phyloP scores from a whole-genome alignment of 768 basidiomycete species.

The Sarcomyxa edulis region DNA sequence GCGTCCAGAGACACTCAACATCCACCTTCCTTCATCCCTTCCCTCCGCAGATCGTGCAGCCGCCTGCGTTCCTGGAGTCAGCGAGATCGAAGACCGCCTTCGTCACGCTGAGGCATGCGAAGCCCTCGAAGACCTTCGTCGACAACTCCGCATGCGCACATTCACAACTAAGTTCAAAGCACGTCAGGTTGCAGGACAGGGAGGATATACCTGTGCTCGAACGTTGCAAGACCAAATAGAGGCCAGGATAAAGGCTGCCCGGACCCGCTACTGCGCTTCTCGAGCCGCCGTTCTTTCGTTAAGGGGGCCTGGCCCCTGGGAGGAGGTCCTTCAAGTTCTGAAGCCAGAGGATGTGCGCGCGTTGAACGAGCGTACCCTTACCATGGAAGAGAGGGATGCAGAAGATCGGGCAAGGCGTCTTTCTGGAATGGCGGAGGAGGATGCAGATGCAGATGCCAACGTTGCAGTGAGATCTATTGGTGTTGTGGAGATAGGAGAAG shows the following conservation, averaged over 20 bases:
- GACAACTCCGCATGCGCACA: constrained; percentile 12
- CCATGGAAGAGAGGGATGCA: constrained; percentile 14
- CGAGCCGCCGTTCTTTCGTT: constrained; percentile 1
- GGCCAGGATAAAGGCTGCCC: constrained; percentile 1
- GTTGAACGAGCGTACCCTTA: too few relatives aligned
- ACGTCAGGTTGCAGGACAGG: constrained; percentile 9
- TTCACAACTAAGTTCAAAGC: constrained; percentile 14
- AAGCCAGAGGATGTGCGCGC: constrained; percentile 7
- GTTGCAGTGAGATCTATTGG: too few relatives aligned
- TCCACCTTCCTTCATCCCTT: constrained; percentile 17
- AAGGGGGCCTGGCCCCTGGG: constrained; percentile 11
- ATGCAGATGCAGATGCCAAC: too few relatives aligned
- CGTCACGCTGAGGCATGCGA: constrained; percentile 13
- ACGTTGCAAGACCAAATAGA: constrained; percentile 12
- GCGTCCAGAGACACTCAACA: constrained; percentile 9
- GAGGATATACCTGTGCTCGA: constrained; percentile 10
- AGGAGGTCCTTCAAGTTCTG: constrained; percentile 6
- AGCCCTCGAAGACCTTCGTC: too few relatives aligned
- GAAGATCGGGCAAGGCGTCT: constrained; percentile 1
- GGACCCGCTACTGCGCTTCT: too few relatives aligned
- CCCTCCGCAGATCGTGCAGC: not conserved
- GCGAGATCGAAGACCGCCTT: constrained; percentile 13
- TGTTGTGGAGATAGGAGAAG: too few relatives aligned
- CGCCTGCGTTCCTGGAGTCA: constrained; percentile 10
- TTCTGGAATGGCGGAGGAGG: too few relatives aligned